Base-by-base conservation (phyloP, 2,329 filamentous ascomycete genomes). In the Xylaria digitata region DNA sequence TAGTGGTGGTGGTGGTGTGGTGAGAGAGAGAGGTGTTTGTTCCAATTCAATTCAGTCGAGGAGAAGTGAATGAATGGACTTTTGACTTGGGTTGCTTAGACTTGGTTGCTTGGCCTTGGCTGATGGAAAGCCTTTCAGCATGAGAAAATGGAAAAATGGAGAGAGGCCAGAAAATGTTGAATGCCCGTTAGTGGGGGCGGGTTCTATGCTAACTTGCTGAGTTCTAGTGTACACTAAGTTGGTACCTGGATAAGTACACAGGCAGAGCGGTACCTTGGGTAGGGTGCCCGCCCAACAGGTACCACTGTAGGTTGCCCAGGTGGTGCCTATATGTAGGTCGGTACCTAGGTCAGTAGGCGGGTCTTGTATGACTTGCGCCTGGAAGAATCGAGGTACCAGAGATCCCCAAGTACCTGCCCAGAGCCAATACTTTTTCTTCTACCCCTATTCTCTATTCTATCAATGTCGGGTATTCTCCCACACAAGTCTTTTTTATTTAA, bases 381-480 rank as follows among this genome's bases (percentile, higher is more conserved):
- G 30, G 7, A 15, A 23, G 21, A 37, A 56, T 43, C 40, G 40
- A 40, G 5, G 15, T 32, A 32, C 50, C 50, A 56, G 26, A 26
- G 26, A 5, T 26, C 26, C 15, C 49, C 48, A 55, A 50, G 13
- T 58, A 62, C 48, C 17, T 37, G n/a, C 49, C 49, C 48, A 30
- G 23, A 34, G 17, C 30, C 7, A 52, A n/a, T 53, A 37, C 17
- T 21, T 53, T n/a, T 19, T 54, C 30, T n/a, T 32, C 21, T 30
- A 53, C 63, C 63, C 63, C 63, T 63, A 61, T 62, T 66, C 40
- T n/a, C 63, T 63, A 61, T 62, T 66, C 40, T n/a, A 61, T 48
- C 21, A 30, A 26, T 26, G 26, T 26, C 26, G 26, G 52, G 53
- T 63, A 26, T 34, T 50, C 34, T 53, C 63, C 15, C 46, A 52